A percentile compares a stretch with the other conserved stretches of the same genome.
phyloP scores from a whole-genome alignment of 331 rosid genomes.

The Spiraea crenata region DNA sequence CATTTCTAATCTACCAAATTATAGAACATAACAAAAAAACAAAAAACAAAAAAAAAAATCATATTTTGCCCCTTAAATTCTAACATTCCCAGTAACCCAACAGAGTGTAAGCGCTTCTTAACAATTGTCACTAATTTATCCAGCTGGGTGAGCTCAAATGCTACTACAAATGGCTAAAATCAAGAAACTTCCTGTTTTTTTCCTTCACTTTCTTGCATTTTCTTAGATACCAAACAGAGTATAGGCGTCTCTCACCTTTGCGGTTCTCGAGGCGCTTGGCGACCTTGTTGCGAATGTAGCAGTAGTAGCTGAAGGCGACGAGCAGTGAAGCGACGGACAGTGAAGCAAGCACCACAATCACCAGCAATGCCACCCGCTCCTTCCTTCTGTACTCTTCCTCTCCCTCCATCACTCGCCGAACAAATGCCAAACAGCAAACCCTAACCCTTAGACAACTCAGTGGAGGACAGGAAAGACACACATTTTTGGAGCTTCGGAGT shows the following conservation, averaged over 20 bases:
- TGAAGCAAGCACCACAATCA: constrained; percentile 63
- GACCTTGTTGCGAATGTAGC: constrained; percentile 75
- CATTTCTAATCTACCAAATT: neutral
- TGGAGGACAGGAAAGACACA: constrained; percentile 10
- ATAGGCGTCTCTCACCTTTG: constrained; percentile 38
- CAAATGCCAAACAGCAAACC: neutral
- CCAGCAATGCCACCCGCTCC: constrained; percentile 46
- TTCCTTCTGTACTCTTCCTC: constrained; percentile 60
- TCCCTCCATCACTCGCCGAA: constrained; percentile 37
- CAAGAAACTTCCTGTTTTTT: neutral
- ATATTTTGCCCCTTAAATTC: neutral
- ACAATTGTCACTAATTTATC: neutral
- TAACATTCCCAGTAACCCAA: neutral
- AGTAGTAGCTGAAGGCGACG: constrained; percentile 80
- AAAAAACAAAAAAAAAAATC: too few relatives aligned
- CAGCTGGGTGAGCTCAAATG: neutral
- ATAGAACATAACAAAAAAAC: too few relatives aligned
- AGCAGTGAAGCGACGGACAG: constrained; percentile 63
- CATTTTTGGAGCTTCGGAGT: constrained; percentile 24
- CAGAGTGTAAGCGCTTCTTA: neutral
- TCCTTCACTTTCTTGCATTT: neutral
- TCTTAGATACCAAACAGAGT: constrained; percentile 6
- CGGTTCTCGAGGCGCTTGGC: constrained; percentile 52
- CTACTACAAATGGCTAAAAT: neutral
- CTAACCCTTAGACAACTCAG: constrained; percentile 24